A percentile compares a stretch with the other conserved stretches of the same genome.
Evolutionary conservation across 306 rosid species (phyloP).

Genomic region (Glycine soja): DNA sequence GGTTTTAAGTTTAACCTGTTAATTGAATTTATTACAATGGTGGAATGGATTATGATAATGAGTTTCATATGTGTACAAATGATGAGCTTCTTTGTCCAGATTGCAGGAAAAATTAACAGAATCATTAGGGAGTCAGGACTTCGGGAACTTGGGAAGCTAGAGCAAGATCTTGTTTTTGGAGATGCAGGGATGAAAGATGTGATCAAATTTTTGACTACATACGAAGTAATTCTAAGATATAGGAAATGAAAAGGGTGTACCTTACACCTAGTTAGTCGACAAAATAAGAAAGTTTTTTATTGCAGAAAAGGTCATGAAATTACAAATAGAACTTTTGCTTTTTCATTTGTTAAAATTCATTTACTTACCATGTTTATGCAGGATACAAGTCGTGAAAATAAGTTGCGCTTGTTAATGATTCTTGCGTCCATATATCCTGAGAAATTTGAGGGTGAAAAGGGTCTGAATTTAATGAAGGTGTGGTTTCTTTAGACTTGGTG

Average conservation of each 20-base stretch:
- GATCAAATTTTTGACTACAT: conserved; percentile 75
- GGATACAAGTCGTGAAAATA: conserved; percentile 82
- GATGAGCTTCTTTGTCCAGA: conserved; percentile 60
- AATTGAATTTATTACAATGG: conserved; percentile 18
- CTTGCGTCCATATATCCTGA: conserved; percentile 93
- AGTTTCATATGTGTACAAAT: conserved; percentile 34
- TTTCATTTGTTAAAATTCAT: conserved; percentile 27
- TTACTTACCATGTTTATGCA: conserved; percentile 55
- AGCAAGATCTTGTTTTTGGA: conserved; percentile 95
- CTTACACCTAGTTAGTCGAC: conserved; percentile 29
- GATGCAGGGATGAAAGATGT: conserved; percentile 94
- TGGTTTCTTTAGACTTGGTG: conserved; percentile 43
- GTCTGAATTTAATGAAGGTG: conserved; percentile 85
- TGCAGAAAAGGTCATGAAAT: conserved; percentile 33
- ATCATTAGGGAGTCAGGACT: conserved; percentile 80
- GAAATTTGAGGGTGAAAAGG: conserved; percentile 92
- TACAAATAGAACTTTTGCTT: conserved; percentile 4
- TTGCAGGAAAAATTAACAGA: conserved; percentile 83
- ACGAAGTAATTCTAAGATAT: conserved; percentile 55
- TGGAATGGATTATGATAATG: conserved; percentile 13
- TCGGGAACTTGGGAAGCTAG: conserved; percentile 84
- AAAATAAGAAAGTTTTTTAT: background rate
- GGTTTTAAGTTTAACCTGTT: background rate
- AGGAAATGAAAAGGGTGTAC: conserved; percentile 30
- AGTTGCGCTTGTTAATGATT: conserved; percentile 93